Evolutionary conservation across 345 rosid genomes (phyloP).

Genomic region (Moricandia moricandioides): DNA sequence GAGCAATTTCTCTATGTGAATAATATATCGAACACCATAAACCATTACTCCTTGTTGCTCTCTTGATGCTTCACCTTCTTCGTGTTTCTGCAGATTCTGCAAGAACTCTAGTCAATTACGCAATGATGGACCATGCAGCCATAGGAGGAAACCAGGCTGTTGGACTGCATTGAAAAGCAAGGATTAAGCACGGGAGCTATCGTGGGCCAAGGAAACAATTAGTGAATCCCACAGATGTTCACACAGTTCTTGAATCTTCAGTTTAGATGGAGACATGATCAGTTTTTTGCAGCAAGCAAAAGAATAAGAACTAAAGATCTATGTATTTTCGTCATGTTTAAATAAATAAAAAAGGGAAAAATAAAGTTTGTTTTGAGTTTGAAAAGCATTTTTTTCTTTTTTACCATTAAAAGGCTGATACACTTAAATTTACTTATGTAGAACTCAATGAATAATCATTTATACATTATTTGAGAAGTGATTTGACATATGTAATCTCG

Average conservation of each 20-base stretch:
- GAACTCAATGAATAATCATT: constrained; percentile 29
- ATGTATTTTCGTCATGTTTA: constrained; percentile 31
- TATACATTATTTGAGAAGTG: too few relatives aligned
- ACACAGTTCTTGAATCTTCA: constrained; percentile 30
- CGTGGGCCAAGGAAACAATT: constrained; percentile 30
- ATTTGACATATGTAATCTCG: too few relatives aligned
- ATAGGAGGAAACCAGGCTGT: background rate
- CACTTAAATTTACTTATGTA: constrained; percentile 15
- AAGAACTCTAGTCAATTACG: constrained; percentile 3
- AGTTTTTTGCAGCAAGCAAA: constrained; percentile 16
- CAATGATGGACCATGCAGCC: background rate
- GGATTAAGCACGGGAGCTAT: constrained; percentile 33
- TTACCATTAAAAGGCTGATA: constrained; percentile 15
- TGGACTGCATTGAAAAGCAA: constrained; percentile 11
- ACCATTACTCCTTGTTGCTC: too few relatives aligned
- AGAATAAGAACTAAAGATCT: background rate
- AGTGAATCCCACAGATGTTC: background rate
- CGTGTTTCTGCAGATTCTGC: constrained; percentile 25
- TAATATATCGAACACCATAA: too few relatives aligned
- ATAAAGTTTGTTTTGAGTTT: constrained; percentile 21
- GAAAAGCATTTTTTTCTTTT: constrained; percentile 7
- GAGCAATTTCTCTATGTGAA: too few relatives aligned
- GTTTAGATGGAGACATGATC: constrained; percentile 10
- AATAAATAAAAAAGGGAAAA: constrained; percentile 20
- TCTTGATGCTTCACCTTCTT: constrained; percentile 9